phyloP scores from a whole-genome alignment of 805 yeast species.

The Kodamaea nitidulidarum region DNA sequence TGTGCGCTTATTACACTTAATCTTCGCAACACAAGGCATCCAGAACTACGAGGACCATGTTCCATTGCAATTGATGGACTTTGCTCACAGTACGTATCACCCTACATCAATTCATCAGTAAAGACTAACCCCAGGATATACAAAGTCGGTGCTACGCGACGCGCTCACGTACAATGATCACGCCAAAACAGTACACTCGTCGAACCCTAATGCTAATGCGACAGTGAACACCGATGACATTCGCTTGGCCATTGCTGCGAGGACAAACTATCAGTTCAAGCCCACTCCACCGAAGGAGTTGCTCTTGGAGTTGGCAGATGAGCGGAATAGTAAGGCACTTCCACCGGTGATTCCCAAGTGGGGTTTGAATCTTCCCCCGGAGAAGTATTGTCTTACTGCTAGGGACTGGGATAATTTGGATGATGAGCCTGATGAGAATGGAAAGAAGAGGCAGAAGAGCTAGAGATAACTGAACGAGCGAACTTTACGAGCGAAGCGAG shows the following conservation, averaged over 20 bases:
- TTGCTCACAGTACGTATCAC: constrained; percentile 62
- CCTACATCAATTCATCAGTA: neutral
- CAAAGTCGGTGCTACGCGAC: constrained; percentile 81
- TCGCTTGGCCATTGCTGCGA: constrained; percentile 86
- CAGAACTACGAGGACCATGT: constrained; percentile 93
- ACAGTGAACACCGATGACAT: constrained; percentile 83
- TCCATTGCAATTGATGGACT: constrained; percentile 93
- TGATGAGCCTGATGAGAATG: constrained; percentile 17
- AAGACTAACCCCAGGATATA: constrained; percentile 48
- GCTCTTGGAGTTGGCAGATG: constrained; percentile 84
- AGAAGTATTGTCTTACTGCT: constrained; percentile 89
- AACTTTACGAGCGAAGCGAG: too few species aligned
- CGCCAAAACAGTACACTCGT: constrained; percentile 39
- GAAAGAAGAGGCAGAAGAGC: constrained; percentile 8
- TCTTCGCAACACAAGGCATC: constrained; percentile 90
- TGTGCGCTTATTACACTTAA: constrained; percentile 82
- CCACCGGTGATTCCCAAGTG: constrained; percentile 89
- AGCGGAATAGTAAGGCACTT: constrained; percentile 80
- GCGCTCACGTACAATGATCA: constrained; percentile 89
- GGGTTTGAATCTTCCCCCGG: constrained; percentile 95
- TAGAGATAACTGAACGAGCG: too few species aligned
- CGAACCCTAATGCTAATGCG: constrained; percentile 37
- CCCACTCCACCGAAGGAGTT: constrained; percentile 92
- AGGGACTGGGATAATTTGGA: constrained; percentile 57
- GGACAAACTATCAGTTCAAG: constrained; percentile 94